Percentiles rank a stretch among this genome's conserved stretches.
Evolutionary conservation across 106 monocot genomes (phyloP).

Genomic region (Dendrobium nobile): DNA sequence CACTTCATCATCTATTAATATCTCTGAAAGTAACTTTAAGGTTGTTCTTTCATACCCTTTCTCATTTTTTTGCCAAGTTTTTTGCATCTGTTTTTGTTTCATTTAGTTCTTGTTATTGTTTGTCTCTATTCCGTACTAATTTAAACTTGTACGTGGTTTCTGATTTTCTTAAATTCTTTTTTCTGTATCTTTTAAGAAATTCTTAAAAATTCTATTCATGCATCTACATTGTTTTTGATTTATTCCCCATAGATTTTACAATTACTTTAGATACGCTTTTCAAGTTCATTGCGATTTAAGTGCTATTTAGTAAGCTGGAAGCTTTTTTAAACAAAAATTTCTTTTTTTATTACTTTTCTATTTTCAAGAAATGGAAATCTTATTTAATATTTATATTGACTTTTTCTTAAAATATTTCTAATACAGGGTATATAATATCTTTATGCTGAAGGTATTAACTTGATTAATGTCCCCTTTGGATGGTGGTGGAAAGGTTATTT

Average conservation of each 20-base stretch:
- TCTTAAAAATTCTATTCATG: not conserved
- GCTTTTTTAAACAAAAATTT: not conserved
- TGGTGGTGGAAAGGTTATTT: no score
- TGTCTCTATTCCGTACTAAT: not conserved
- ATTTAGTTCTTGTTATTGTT: not conserved
- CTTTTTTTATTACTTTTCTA: not conserved
- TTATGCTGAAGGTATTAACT: no score
- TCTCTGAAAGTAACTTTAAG: slow-evolving; percentile 24
- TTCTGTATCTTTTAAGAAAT: not conserved
- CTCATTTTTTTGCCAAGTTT: not conserved
- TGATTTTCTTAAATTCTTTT: not conserved
- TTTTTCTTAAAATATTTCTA: no score
- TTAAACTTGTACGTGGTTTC: not conserved
- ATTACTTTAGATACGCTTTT: not conserved
- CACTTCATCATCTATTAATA: slow-evolving; percentile 29
- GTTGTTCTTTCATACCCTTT: slow-evolving; percentile 13
- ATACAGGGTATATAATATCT: no score
- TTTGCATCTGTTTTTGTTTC: not conserved
- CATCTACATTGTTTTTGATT: not conserved
- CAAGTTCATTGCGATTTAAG: not conserved
- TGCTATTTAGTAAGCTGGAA: not conserved
- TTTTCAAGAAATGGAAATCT: no score
- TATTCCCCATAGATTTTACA: not conserved
- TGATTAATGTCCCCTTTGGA: no score
- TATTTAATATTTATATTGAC: no score